These are phyloP conservation scores for Cadophora sp. DNA, from an alignment of 2,329 filamentous ascomycete genomes.

Conservation along the genomic window DNA sequence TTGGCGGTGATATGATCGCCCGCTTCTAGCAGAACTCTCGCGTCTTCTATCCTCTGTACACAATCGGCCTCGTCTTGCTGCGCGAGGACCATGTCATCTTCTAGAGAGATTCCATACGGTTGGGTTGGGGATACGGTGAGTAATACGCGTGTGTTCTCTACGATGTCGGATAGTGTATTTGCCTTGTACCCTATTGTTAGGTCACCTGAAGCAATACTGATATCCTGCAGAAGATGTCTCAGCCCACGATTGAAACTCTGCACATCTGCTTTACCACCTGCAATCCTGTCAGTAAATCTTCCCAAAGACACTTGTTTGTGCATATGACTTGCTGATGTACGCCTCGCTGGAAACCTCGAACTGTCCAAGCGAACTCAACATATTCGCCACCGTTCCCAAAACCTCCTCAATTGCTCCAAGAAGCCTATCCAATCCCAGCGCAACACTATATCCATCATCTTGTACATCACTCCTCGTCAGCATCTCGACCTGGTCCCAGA, in stretches of 20 bases:
- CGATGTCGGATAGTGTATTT: not conserved
- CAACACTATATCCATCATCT: not conserved
- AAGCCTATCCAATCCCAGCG: not conserved
- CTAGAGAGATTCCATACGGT: not conserved
- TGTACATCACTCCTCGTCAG: not conserved
- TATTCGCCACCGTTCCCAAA: not conserved
- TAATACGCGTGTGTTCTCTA: not conserved
- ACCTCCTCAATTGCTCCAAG: not conserved
- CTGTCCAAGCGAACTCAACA: not conserved
- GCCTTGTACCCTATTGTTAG: not conserved
- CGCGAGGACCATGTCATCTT: slow-evolving; percentile 1
- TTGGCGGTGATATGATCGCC: not conserved
- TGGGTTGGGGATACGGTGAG: not conserved
- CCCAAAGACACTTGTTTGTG: not conserved
- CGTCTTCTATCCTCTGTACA: slow-evolving; percentile 3
- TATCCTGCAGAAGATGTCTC: not conserved
- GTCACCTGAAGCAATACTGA: not conserved
- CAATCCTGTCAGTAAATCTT: not conserved
- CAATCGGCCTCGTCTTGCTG: slow-evolving; percentile 6
- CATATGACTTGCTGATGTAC: not conserved
- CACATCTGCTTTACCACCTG: not conserved
- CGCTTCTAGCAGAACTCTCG: not conserved
- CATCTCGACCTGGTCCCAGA: slow-evolving; percentile 10
- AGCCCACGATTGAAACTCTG: slow-evolving; percentile 6
- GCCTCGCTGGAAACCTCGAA: not conserved